Evolutionary conservation across 2,329 filamentous ascomycete genomes (phyloP), one percentile per base, ranked within the genome.

Genomic region (Botrytis aclada): DNA sequence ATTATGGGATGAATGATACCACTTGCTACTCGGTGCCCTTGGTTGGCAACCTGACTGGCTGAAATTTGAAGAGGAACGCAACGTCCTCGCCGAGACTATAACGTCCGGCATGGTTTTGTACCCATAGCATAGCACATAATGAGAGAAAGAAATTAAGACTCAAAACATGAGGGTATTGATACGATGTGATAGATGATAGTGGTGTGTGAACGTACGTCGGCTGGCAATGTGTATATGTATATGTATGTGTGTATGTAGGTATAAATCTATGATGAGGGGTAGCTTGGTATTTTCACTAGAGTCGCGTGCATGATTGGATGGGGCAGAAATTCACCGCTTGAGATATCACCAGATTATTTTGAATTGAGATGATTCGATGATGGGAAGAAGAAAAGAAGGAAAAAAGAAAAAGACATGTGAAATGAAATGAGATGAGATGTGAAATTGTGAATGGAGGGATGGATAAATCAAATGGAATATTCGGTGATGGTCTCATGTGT

Each of bases 1-100:
- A 41, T 67, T 66, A 56, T 39, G 65, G 65, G 65, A 67, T 56
- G 47, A 56, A 41, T 67, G 65, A 67, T 67, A 67, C 65, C 65
- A 67, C 34, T 67, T 56, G 65, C 47, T 41, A 29, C 47, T 32
- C 25, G 65, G 47, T 67, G 65, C n/a, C 34, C n/a, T 67, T 29
- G 65, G n/a, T 22, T 16, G 65, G 39, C 47, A 32, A 56, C 34
- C 25, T 32, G 37, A 34, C 37, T 56, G 34, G 47, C 37, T 29
- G 18, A 37, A 20, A 67, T 67, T 67, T 67, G 25, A 39, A 56
- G 64, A 67, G 65, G n/a, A 67, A 29, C 47, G 47, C 3, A 41
- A 67, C 3, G 34, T 32, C 25, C 34, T 54, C 64, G 14, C 34
- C 9, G 37, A 18, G 41, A 41, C n/a, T 22, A 1, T 8, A 41